Conservation (phyloP, 176 grass and related monocot genomes). For the Otatea glauca region DNA sequence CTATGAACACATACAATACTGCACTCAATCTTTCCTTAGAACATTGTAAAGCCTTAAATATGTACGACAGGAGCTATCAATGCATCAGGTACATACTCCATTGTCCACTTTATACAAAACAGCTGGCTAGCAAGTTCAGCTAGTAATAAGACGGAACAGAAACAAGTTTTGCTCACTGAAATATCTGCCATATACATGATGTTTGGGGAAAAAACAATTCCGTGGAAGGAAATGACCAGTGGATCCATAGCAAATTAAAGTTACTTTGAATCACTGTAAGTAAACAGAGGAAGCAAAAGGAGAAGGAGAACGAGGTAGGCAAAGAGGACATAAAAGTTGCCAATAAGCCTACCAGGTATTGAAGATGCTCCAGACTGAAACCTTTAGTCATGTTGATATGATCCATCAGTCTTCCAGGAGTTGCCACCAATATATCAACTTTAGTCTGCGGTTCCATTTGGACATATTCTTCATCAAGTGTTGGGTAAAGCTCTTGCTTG, state of each 20-base stretch:
- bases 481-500: conserved; percentile 61
- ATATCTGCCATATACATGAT: neutral
- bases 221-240: neutral
- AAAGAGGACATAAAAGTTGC: conserved; percentile 6
- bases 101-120: neutral
- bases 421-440: conserved; percentile 93
- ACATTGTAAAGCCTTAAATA: neutral
- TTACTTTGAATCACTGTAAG: neutral
- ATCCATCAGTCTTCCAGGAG: conserved; percentile 96
- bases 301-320: neutral
- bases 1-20: neutral
- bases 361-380: conserved; percentile 96
- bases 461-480: conserved; percentile 66
- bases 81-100: neutral
- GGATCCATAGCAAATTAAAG: neutral
- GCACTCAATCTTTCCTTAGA: neutral
- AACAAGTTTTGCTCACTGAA: neutral
- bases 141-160: neutral
- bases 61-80: neutral
- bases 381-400: conserved; percentile 95
- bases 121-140: neutral
- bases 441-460: conserved; percentile 79
- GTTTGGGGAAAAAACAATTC: neutral
- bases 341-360: conserved; percentile 66
- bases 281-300: neutral